Conservation (phyloP, 2,329 filamentous ascomycete species). For the Fusarium sp. region DNA sequence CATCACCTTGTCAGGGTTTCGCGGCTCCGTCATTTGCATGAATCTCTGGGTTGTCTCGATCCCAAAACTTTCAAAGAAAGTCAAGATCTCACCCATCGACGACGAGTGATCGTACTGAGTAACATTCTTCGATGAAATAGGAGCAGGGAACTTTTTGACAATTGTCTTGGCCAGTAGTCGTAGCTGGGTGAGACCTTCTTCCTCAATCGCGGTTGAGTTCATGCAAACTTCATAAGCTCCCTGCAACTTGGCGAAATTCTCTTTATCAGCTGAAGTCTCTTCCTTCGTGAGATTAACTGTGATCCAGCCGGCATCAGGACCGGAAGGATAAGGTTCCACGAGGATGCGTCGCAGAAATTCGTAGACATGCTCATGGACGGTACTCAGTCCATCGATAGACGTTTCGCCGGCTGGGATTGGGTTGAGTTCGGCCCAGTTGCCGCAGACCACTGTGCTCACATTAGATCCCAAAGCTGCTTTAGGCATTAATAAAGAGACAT, state of each 20-base stretch:
- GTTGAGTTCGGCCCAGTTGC: background rate
- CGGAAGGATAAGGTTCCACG: slow-evolving; percentile 68
- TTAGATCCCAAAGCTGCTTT: accelerated
- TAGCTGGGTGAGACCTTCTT: slow-evolving; percentile 67
- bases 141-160: background rate
- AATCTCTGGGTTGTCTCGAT: slow-evolving; percentile 16
- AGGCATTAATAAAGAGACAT: background rate
- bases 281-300: slow-evolving; percentile 36
- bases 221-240: slow-evolving; percentile 73
- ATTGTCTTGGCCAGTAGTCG: slow-evolving; percentile 59
- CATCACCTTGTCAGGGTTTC: background rate
- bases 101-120: background rate
- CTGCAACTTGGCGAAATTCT: slow-evolving; percentile 75
- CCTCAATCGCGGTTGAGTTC: slow-evolving; percentile 67
- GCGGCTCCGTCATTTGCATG: background rate
- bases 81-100: background rate
- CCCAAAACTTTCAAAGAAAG: slow-evolving; percentile 8
- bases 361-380: background rate
- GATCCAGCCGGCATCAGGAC: slow-evolving; percentile 44
- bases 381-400: background rate
- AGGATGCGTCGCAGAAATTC: background rate
- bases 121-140: background rate
- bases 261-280: slow-evolving; percentile 59
- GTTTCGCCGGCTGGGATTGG: background rate
- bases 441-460: background rate